Evolutionary conservation across 768 basidiomycete species (phyloP), one percentile per base, ranked within the genome.

Genomic region (Trichaptum fuscoviolaceum): DNA sequence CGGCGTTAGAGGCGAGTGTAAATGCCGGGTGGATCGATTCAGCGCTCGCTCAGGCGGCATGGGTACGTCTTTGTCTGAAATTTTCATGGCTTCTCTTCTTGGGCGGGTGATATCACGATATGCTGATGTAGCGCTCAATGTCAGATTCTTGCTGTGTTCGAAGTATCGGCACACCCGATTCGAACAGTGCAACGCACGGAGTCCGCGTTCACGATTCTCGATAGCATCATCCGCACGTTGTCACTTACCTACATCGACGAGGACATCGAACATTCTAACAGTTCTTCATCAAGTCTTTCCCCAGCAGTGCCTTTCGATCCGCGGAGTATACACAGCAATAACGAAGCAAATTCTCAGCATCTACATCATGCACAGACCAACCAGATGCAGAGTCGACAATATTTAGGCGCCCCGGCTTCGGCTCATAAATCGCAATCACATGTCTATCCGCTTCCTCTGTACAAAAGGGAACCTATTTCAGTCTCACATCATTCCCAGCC

Each of bases 11-110:
- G 67, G 87, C 87, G 25, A 91, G 90, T 71, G 75, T 89, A 66
- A 87, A 84, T 71, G 84, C 87, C 58, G 83, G 85, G 20, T 89
- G 88, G 86, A 81, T 92, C 17, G 89, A 92, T 69, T 87, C 89
- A 71, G 85, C 84, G 35, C 81, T 92, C 7, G 89, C 86, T 15
- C 88, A 92, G 75, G 88, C 90, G 42, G 87, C 89, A 65, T 92
- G 88, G 88, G 90, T 91, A 73, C 70, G 84, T 52, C 42, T 52
- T 52, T 52, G 42, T 52, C 20, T 12, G 42, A 52, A 52, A 52
- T 52, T 52, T 52, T 20, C 42, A 24, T 26, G 59, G 25, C 69
- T 30, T 18, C n/a, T 27, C n/a, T 0, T 1, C 17, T 58, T 25
- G 57, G 63, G 26, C 62, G 24, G 63, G 64, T 9, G 26, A 64